Conservation (phyloP, 2,329 filamentous ascomycete species). For the Verticillium dahliae region DNA sequence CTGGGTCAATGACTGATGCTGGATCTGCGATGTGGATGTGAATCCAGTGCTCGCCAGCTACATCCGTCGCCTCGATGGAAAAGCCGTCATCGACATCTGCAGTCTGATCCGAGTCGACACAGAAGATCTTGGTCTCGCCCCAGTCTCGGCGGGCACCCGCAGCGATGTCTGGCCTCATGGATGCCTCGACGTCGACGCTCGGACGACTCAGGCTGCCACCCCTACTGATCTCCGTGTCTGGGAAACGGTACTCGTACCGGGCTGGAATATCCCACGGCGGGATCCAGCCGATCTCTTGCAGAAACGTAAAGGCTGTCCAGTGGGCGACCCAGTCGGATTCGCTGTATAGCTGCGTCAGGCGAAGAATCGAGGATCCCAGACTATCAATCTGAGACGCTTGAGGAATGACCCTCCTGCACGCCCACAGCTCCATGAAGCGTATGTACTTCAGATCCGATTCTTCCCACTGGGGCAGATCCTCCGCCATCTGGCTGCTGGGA, state of each 20-base stretch:
- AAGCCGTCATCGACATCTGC: conserved; percentile 74
- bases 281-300: conserved; percentile 70
- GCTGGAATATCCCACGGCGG: conserved; percentile 63
- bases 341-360: conserved; percentile 53
- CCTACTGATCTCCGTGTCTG: conserved; percentile 35
- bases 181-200: conserved; percentile 22
- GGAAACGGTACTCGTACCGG: conserved; percentile 53
- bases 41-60: conserved; percentile 58
- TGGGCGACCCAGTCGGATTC: conserved; percentile 38
- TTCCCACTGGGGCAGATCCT: conserved; percentile 30
- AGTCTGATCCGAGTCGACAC: conserved; percentile 62
- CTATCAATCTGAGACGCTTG: conserved; percentile 10
- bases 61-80: conserved; percentile 56
- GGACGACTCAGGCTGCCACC: conserved; percentile 33
- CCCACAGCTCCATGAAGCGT: conserved; percentile 64
- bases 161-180: conserved; percentile 35
- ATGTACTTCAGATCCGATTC: conserved; percentile 50
- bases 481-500: conserved; percentile 18
- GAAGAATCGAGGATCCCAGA: conserved; percentile 52
- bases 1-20: conserved; percentile 58
- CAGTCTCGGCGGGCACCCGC: conserved; percentile 49
- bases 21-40: conserved; percentile 77
- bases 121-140: conserved; percentile 56
- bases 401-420: conserved; percentile 18
- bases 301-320: conserved; percentile 53